Conservation (phyloP, 2,329 filamentous ascomycete genomes). For the Botrytis porri region DNA sequence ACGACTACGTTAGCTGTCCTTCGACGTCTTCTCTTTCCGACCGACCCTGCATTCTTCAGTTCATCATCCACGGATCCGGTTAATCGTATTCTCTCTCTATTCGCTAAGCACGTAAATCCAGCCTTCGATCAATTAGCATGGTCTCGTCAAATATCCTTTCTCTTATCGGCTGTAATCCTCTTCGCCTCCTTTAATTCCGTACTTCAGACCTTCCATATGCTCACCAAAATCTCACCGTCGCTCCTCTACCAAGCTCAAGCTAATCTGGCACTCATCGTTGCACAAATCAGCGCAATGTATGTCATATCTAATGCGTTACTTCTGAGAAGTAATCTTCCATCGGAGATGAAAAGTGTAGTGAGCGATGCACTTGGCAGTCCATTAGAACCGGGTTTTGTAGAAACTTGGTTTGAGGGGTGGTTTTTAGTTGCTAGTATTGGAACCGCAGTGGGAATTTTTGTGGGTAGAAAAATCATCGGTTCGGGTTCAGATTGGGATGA, state of each 20-base stretch:
- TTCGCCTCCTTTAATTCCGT: constrained; percentile 77
- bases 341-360: constrained; percentile 73
- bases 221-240: constrained; percentile 71
- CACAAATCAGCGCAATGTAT: constrained; percentile 79
- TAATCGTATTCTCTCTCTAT: constrained; percentile 74
- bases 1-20: constrained; percentile 68
- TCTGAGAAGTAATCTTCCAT: constrained; percentile 73
- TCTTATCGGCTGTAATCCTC: constrained; percentile 79
- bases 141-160: constrained; percentile 81
- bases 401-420: constrained; percentile 86
- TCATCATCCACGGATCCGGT: constrained; percentile 76
- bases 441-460: constrained; percentile 70
- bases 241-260: constrained; percentile 68
- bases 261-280: constrained; percentile 74
- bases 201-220: constrained; percentile 80
- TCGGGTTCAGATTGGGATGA: constrained; percentile 56
- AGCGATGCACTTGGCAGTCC: constrained; percentile 75
- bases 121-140: constrained; percentile 78
- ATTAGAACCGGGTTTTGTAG: constrained; percentile 65
- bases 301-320: constrained; percentile 78
- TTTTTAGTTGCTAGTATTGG: constrained; percentile 67
- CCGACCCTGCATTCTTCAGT: constrained; percentile 40
- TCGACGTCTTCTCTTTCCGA: constrained; percentile 48
- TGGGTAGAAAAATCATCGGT: constrained; percentile 60
- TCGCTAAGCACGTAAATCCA: constrained; percentile 82